Percentiles rank a stretch among this genome's conserved stretches.
phyloP scores from a whole-genome alignment of 352 stramenopile species.

The Phytophthora agathidicida region DNA sequence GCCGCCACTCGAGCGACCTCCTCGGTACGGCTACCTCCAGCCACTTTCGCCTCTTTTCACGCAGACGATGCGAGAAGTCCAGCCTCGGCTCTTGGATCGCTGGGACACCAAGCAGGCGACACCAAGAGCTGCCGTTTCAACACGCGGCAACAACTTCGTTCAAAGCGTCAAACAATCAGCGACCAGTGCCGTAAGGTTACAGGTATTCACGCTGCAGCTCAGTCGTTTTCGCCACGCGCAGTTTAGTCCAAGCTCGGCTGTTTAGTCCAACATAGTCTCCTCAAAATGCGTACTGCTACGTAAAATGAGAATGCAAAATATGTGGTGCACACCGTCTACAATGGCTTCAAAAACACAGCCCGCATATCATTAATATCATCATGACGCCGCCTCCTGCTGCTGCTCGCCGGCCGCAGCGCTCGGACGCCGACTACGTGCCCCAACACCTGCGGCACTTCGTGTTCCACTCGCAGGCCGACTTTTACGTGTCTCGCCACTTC shows the following conservation, averaged over 20 bases:
- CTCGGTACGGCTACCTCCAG: background rate
- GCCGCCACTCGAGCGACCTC: too few relatives aligned
- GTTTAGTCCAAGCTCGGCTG: background rate
- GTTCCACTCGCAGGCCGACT: constrained; percentile 93
- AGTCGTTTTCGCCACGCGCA: background rate
- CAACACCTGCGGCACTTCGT: constrained; percentile 85
- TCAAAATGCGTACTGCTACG: too few relatives aligned
- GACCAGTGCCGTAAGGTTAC: too few relatives aligned
- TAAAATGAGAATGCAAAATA: too few relatives aligned
- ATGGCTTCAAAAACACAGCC: constrained; percentile 6
- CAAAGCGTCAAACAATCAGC: too few relatives aligned
- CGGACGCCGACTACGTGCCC: constrained; percentile 87
- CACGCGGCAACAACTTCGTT: too few relatives aligned
- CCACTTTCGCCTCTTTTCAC: background rate
- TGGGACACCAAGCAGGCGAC: background rate
- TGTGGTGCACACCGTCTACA: constrained; percentile 3
- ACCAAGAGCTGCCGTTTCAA: background rate
- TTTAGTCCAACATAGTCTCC: too few relatives aligned
- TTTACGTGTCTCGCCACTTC: constrained; percentile 92
- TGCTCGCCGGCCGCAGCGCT: constrained; percentile 27
- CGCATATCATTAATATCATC: background rate
- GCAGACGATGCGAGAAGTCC: constrained; percentile 3
- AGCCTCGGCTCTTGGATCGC: too few relatives aligned
- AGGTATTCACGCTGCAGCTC: too few relatives aligned
- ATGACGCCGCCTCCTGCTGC: constrained; percentile 16